Evolutionary conservation across 495 filamentous ascomycete species (phyloP).

Genomic region (Trichoderma virens): DNA sequence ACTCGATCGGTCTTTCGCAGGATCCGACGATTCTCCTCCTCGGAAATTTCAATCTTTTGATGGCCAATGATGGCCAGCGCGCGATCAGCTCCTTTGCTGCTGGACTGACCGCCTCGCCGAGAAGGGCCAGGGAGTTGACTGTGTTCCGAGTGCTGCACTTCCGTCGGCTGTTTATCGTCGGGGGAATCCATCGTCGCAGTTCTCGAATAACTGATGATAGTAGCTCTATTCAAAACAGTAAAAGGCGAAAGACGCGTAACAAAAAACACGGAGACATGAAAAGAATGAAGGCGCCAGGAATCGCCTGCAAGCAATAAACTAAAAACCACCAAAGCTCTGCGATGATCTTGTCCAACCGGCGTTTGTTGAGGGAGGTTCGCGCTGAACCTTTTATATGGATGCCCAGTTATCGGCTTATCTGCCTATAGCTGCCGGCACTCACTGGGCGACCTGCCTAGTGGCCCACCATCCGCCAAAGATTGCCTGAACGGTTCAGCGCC

Average conservation of each 20-base stretch:
- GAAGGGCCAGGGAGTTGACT: background rate
- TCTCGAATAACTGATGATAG: background rate
- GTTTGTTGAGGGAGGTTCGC: no score
- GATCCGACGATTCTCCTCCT: constrained; percentile 37
- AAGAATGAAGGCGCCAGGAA: background rate
- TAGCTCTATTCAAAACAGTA: background rate
- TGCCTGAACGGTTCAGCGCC: background rate
- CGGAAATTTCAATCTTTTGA: background rate
- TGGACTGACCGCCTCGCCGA: background rate
- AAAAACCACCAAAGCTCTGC: background rate
- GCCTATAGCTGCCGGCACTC: background rate
- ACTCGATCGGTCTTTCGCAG: constrained; percentile 51
- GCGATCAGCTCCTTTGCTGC: background rate
- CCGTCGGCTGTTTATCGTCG: background rate
- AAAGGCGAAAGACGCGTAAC: background rate
- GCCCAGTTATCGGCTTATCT: background rate
- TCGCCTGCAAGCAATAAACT: background rate
- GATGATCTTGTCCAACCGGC: background rate
- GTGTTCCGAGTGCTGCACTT: background rate
- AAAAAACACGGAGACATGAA: no score
- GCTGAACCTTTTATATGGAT: background rate
- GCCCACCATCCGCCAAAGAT: background rate
- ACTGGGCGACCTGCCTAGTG: background rate
- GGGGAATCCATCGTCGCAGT: background rate
- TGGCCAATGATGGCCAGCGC: constrained; percentile 1